A percentile compares a stretch with the other conserved stretches of the same genome.
Evolutionary conservation across 164 flowering plant genomes (phyloP).

Genomic region (Brasenia schreberi): DNA sequence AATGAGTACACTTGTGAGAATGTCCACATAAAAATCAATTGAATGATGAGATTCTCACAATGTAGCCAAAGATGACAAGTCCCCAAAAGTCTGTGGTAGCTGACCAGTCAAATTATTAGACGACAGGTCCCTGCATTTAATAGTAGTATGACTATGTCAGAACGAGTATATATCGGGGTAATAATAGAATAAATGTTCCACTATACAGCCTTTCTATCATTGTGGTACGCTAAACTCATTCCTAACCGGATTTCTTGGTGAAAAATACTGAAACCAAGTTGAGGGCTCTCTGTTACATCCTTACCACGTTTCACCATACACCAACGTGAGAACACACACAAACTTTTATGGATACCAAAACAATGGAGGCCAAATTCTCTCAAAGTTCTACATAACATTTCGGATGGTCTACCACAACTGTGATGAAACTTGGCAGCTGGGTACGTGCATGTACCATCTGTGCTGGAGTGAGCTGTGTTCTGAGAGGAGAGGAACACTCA

Average conservation of each 20-base stretch:
- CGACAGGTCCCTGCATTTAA: constrained; percentile 68
- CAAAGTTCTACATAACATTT: not conserved
- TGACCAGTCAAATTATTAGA: constrained; percentile 66
- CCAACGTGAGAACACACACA: not conserved
- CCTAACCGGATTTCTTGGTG: no score
- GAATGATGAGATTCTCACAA: constrained; percentile 34
- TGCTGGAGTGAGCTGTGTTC: not conserved
- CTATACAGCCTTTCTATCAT: not conserved
- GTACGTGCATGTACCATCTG: not conserved
- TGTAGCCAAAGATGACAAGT: constrained; percentile 39
- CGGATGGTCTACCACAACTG: no score
- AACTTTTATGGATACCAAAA: not conserved
- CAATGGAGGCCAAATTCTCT: not conserved
- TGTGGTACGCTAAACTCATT: not conserved
- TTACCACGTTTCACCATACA: no score
- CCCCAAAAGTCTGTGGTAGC: constrained; percentile 51
- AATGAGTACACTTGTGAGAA: not conserved
- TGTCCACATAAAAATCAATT: not conserved
- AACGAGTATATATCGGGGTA: not conserved
- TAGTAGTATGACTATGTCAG: not conserved
- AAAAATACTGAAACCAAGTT: no score
- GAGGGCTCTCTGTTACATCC: not conserved
- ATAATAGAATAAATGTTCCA: not conserved
- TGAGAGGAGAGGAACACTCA: constrained; percentile 17
- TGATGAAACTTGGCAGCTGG: not conserved